phyloP scores from a whole-genome alignment of 2,329 filamentous ascomycete species.

The Microcyclospora tardicrescens region DNA sequence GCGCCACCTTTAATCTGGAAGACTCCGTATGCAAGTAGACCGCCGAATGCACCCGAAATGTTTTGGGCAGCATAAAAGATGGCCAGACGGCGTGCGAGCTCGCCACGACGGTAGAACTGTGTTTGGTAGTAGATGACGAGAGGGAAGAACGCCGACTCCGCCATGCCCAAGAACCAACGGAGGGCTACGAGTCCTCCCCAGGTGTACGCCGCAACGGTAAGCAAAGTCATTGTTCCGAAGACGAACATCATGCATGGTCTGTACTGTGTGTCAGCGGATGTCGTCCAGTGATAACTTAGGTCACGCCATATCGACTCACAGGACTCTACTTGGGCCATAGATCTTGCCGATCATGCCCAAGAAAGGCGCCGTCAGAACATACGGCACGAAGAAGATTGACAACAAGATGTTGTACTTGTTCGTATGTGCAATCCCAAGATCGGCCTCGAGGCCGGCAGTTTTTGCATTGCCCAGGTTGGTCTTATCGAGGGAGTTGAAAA shows the following conservation, averaged over 20 bases:
- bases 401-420: conserved; percentile 55
- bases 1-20: conserved; percentile 44
- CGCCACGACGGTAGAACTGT: conserved; percentile 56
- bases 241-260: conserved; percentile 41
- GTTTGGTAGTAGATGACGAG: conserved; percentile 51
- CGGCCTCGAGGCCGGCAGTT: conserved; percentile 33
- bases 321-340: conserved; percentile 48
- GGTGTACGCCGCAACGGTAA: conserved; percentile 43
- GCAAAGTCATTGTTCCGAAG: conserved; percentile 53
- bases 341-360: conserved; percentile 56
- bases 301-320: conserved; percentile 38
- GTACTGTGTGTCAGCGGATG: too few species aligned
- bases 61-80: conserved; percentile 66
- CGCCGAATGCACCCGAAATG: conserved; percentile 56
- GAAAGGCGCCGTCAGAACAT: conserved; percentile 55
- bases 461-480: conserved; percentile 31
- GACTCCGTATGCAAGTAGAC: conserved; percentile 46
- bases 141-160: conserved; percentile 57
- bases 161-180: conserved; percentile 53
- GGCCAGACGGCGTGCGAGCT: conserved; percentile 56
- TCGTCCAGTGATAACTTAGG: too few species aligned
- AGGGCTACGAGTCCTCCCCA: conserved; percentile 55
- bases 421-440: conserved; percentile 45
- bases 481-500: conserved; percentile 43
- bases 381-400: conserved; percentile 62